These are phyloP conservation scores for Viridothelium virens DNA, from an alignment of 495 filamentous ascomycete genomes.

Conservation along the genomic window DNA sequence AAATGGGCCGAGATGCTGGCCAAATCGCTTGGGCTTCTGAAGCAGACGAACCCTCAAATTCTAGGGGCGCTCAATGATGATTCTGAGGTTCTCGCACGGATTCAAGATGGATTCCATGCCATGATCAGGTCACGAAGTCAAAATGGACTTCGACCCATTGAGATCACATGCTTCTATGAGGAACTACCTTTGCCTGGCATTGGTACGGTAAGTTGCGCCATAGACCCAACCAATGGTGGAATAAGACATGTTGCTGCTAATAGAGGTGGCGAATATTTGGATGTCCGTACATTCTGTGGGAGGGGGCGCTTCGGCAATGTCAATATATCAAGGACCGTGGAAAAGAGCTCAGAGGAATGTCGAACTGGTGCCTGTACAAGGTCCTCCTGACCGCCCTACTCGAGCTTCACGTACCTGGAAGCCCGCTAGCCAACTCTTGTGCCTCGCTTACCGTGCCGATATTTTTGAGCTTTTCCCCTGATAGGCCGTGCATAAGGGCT, in stretches of 20 bases:
- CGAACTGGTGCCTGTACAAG: no score
- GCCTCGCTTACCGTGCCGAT: neutral
- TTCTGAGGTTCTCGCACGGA: constrained; percentile 20
- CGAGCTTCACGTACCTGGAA: neutral
- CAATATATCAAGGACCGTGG: no score
- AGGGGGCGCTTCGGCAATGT: no score
- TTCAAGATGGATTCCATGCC: constrained; percentile 23
- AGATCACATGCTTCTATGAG: constrained; percentile 20
- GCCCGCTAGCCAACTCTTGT: neutral
- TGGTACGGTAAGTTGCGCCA: constrained; percentile 11
- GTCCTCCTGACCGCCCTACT: no score
- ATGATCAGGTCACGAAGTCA: constrained; percentile 16
- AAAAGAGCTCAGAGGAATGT: no score
- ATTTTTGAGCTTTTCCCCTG: no score
- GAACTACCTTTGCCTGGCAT: constrained; percentile 14
- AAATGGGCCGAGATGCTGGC: constrained; percentile 15
- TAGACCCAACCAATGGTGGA: no score
- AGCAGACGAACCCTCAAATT: constrained; percentile 12
- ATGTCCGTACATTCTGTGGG: no score
- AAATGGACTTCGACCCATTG: constrained; percentile 1
- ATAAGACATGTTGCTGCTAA: no score
- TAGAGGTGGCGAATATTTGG: no score
- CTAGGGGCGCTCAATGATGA: constrained; percentile 12
- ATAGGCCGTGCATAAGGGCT: no score
- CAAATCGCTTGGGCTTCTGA: constrained; percentile 11